A percentile compares a stretch with the other conserved stretches of the same genome.
Conservation (phyloP, 805 yeast species). For the Saccharomycopsis oosterbeekiorum region DNA sequence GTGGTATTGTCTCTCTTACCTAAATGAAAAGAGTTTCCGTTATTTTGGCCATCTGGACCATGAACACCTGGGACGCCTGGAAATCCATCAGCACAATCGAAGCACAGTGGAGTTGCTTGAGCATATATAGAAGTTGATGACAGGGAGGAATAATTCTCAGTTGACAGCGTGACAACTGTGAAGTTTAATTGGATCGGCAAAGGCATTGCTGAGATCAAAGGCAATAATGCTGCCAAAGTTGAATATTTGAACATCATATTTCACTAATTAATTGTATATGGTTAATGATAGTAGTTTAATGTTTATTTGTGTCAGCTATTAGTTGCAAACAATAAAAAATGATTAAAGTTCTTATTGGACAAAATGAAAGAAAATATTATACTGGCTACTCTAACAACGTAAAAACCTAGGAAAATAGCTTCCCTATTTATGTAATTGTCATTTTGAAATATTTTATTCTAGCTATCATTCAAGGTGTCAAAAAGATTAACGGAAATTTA, state of each 20-base stretch:
- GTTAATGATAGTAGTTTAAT: too few species aligned
- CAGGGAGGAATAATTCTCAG: neutral
- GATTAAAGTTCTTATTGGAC: too few species aligned
- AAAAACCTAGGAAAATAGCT: neutral
- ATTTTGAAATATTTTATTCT: too few species aligned
- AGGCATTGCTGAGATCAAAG: neutral
- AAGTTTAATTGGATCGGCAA: neutral
- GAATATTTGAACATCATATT: neutral
- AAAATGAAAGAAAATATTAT: too few species aligned
- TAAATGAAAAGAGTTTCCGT: neutral
- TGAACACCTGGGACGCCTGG: neutral
- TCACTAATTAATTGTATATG: neutral
- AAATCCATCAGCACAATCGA: neutral
- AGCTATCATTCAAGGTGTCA: neutral
- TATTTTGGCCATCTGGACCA: neutral
- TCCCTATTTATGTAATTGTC: neutral
- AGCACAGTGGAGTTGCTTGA: neutral
- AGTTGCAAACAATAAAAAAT: too few species aligned
- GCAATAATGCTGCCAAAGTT: neutral
- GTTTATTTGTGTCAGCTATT: too few species aligned
- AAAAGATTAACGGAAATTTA: neutral
- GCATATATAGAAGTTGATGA: neutral
- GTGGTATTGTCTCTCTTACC: neutral
- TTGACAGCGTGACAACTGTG: neutral
- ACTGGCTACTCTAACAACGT: too few species aligned